Evolutionary conservation across 768 basidiomycete species (phyloP).

Genomic region (Russula griseocarnosa): DNA sequence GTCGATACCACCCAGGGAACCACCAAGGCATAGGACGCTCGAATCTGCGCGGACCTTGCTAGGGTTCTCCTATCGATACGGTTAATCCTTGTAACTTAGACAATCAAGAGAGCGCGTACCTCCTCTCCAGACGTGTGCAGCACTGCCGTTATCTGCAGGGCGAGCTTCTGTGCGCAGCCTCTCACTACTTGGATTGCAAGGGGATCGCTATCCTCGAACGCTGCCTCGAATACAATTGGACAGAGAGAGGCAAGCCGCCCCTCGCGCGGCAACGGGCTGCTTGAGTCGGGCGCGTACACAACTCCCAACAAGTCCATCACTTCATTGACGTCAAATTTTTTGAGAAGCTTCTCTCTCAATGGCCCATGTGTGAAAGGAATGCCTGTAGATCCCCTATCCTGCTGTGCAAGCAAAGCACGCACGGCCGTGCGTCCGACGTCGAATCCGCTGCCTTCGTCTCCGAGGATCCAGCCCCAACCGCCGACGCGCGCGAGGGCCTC

Average conservation of each 20-base stretch:
- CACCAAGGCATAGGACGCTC: conserved; percentile 70
- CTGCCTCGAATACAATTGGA: conserved; percentile 73
- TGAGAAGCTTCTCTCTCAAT: conserved; percentile 49
- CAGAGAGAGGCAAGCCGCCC: conserved; percentile 70
- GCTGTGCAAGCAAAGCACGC: conserved; percentile 58
- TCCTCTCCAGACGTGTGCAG: conserved; percentile 35
- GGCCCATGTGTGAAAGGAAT: conserved; percentile 3
- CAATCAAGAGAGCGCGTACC: neutral
- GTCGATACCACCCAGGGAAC: conserved; percentile 65
- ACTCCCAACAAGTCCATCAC: conserved; percentile 62
- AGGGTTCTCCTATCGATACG: conserved; percentile 13
- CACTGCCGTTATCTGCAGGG: conserved; percentile 54
- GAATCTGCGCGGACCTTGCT: conserved; percentile 46
- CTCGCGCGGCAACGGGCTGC: conserved; percentile 48
- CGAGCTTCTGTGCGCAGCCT: conserved; percentile 51
- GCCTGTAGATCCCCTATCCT: conserved; percentile 45
- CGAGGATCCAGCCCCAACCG: conserved; percentile 25
- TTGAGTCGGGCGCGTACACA: conserved; percentile 62
- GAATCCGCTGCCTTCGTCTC: conserved; percentile 69
- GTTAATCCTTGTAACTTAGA: neutral
- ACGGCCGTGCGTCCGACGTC: conserved; percentile 74
- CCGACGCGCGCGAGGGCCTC: conserved; percentile 19
- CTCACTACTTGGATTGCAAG: conserved; percentile 59
- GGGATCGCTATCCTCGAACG: conserved; percentile 63
- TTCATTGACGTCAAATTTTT: conserved; percentile 51